Percentiles rank a stretch among this genome's conserved stretches.
Evolutionary conservation across 257 asterid species (phyloP).

Genomic region (Nicotiana benthamiana): DNA sequence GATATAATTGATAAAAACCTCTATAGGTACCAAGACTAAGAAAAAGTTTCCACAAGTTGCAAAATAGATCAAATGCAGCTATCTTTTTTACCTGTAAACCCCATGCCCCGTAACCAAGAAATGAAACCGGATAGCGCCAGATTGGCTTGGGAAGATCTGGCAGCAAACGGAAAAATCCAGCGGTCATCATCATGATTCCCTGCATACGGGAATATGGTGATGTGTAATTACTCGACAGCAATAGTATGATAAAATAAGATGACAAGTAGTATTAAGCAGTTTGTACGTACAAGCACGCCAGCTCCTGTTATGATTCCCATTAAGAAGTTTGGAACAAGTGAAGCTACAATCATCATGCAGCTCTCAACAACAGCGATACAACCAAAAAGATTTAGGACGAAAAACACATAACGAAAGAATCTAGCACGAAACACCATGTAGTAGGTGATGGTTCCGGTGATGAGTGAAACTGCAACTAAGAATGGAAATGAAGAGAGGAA

Average conservation of each 20-base stretch:
- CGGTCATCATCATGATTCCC: constrained; percentile 98
- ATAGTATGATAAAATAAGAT: not conserved
- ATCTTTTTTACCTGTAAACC: constrained; percentile 58
- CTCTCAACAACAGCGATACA: constrained; percentile 89
- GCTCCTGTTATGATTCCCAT: constrained; percentile 95
- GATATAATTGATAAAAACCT: not conserved
- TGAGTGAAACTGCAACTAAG: constrained; percentile 48
- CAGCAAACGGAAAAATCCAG: constrained; percentile 86
- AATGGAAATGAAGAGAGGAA: constrained; percentile 81
- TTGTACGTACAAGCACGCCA: constrained; percentile 72
- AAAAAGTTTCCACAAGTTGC: too few species aligned
- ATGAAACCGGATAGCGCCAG: constrained; percentile 88
- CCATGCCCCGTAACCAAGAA: constrained; percentile 83
- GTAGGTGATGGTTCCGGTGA: constrained; percentile 62
- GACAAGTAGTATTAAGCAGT: not conserved
- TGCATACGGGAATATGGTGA: not conserved
- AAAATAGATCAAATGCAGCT: not conserved
- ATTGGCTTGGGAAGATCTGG: constrained; percentile 75
- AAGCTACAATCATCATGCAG: constrained; percentile 91
- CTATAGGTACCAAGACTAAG: too few species aligned
- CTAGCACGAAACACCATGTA: constrained; percentile 66
- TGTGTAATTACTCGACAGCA: not conserved
- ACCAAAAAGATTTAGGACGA: constrained; percentile 69
- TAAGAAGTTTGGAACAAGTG: constrained; percentile 83
- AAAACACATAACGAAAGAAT: constrained; percentile 54